Conservation (phyloP, 768 basidiomycete genomes). For the Rhizopogon sp. region DNA sequence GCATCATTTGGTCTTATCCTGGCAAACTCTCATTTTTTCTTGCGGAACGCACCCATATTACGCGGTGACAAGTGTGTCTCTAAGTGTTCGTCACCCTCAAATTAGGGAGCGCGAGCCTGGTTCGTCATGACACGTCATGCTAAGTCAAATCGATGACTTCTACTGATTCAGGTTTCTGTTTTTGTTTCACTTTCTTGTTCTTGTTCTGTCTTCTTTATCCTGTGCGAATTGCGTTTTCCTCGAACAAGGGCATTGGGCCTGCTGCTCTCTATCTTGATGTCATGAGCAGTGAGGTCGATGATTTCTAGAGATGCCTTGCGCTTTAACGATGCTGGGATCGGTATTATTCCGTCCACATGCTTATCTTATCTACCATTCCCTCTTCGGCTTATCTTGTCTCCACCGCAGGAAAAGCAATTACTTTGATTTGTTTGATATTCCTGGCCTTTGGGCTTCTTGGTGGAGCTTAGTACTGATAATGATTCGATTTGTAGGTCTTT, state of each 20-base stretch:
- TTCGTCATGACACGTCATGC: slow-evolving; percentile 1
- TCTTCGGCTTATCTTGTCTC: too few relatives aligned
- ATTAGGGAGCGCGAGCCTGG: slow-evolving; percentile 3
- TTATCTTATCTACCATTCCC: slow-evolving; percentile 16
- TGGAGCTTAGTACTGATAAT: too few relatives aligned
- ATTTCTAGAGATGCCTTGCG: slow-evolving; percentile 7
- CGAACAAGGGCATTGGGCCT: slow-evolving; percentile 5
- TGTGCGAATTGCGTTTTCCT: neutral
- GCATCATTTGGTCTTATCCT: slow-evolving; percentile 1
- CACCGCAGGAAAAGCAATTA: too few relatives aligned
- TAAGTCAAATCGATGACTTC: slow-evolving; percentile 27
- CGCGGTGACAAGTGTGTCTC: slow-evolving; percentile 13
- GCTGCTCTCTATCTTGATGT: slow-evolving; percentile 11
- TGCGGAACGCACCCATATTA: slow-evolving; percentile 16
- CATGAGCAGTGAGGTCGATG: slow-evolving; percentile 16
- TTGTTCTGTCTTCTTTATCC: neutral
- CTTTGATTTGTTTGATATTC: too few relatives aligned
- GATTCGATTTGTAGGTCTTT: too few relatives aligned
- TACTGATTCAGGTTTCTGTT: too few relatives aligned
- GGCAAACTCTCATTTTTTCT: slow-evolving; percentile 3
- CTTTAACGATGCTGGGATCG: slow-evolving; percentile 5
- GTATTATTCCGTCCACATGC: slow-evolving; percentile 19
- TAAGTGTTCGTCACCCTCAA: slow-evolving; percentile 1
- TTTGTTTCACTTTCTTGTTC: slow-evolving; percentile 15
- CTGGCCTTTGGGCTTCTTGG: too few relatives aligned